Base-by-base conservation (phyloP, 116 monocot genomes). In the Dioscorea cayenensis region DNA sequence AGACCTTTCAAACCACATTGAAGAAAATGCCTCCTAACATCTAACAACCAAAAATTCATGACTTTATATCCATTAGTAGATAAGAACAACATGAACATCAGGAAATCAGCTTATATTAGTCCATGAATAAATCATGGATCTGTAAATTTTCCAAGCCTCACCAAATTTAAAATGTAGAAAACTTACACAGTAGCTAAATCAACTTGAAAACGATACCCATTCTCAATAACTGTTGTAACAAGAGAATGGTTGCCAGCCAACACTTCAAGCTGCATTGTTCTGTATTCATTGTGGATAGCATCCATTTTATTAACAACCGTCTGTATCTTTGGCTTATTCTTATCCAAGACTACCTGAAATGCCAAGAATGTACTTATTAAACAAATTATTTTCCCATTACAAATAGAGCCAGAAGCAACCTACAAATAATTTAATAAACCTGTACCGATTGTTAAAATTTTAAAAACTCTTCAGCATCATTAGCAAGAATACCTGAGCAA, bases 191-290 rank as follows among this genome's bases (percentile, higher is more conserved):
- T 78, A 37, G 77, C 78, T 67, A 97, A 83, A 79, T 97, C 86
- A 81, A 97, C 84, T 83, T 90, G 80, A 69, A 93, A 97, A 48
- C 79, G 84, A 75, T 84, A 64, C 59, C 90, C 90, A 85, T 83
- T 92, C 83, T 97, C 93, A 58, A 88, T 71, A n/a, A 89, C 83
- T 28, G 83, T 87, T 49, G 97, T 93, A 20, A 90, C 86, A 73
- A 93, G 85, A 19, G 97, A 97, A 75, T 88, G 86, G 69, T 83
- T 97, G 74, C 93, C 93, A 70, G 93, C 93, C 75, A 97, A 81
- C 63, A 93, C 84, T 79, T 93, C 97, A 76, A 97, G 90, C 29
- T 88, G 75, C 93, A 97, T 97, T 23, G 90, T 97, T 82, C 97
- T 82, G 70, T 89, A 90, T 66, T 93, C 81, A 80, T 88, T 93